Percentiles rank a stretch among this genome's conserved stretches.
phyloP scores from a whole-genome alignment of 805 yeast species.

The Hanseniaspora nectarophila region DNA sequence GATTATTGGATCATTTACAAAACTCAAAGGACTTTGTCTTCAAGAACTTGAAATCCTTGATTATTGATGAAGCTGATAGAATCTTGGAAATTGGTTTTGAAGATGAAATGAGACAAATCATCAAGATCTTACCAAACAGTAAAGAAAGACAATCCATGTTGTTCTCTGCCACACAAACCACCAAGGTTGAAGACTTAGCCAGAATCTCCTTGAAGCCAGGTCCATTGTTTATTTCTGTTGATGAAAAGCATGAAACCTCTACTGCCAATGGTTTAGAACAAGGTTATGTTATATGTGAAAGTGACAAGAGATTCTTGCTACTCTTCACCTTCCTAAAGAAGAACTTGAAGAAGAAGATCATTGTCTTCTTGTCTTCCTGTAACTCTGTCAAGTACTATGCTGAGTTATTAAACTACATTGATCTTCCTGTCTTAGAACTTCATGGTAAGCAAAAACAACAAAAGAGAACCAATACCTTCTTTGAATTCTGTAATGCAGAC shows the following conservation, averaged over 20 bases:
- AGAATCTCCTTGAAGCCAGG: conserved; percentile 90
- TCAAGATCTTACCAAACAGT: conserved; percentile 70
- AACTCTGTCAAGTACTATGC: conserved; percentile 94
- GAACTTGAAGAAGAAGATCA: conserved; percentile 79
- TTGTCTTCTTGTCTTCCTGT: conserved; percentile 92
- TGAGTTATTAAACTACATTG: conserved; percentile 88
- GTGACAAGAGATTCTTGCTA: conserved; percentile 83
- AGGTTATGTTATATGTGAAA: conserved; percentile 95
- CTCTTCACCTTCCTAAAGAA: conserved; percentile 88
- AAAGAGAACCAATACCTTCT: conserved; percentile 94
- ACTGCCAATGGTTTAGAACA: conserved; percentile 97
- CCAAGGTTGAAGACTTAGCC: conserved; percentile 96
- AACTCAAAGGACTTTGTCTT: conserved; percentile 88
- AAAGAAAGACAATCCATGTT: conserved; percentile 93
- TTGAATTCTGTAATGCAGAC: conserved; percentile 94
- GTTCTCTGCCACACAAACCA: conserved; percentile 98
- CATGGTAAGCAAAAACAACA: conserved; percentile 99
- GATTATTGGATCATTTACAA: conserved; percentile 90
- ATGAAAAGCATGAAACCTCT: conserved; percentile 65
- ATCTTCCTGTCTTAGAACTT: conserved; percentile 86
- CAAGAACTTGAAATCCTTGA: conserved; percentile 84
- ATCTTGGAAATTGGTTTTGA: conserved; percentile 96
- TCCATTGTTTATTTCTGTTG: conserved; percentile 88
- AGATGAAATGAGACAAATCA: conserved; percentile 96
- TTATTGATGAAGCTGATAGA: conserved; percentile 97